These are phyloP conservation scores for Bauhinia variegata DNA, from an alignment of 306 rosid genomes.

Conservation along the genomic window DNA sequence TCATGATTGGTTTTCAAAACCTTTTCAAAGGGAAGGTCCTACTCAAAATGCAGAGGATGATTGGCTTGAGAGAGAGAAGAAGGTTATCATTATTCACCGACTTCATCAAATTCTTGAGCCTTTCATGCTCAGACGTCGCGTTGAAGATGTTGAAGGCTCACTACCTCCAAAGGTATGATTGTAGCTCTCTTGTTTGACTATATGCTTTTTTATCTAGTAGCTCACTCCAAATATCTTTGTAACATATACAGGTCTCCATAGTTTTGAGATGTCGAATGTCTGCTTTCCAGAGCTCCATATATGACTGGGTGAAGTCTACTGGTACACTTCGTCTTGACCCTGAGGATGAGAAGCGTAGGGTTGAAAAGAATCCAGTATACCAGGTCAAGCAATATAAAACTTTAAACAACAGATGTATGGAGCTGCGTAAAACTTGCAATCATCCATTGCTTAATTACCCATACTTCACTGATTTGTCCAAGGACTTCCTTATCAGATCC, in stretches of 20 bases:
- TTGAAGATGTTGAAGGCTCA: slow-evolving; percentile 98
- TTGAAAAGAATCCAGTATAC: slow-evolving; percentile 71
- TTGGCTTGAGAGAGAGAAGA: slow-evolving; percentile 98
- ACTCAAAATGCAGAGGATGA: slow-evolving; percentile 84
- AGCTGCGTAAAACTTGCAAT: slow-evolving; percentile 94
- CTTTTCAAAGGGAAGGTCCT: slow-evolving; percentile 90
- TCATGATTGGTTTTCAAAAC: slow-evolving; percentile 98
- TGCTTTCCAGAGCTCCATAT: slow-evolving; percentile 87
- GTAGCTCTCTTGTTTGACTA: slow-evolving; percentile 30
- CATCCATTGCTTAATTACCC: slow-evolving; percentile 94
- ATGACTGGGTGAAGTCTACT: slow-evolving; percentile 95
- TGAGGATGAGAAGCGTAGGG: slow-evolving; percentile 74
- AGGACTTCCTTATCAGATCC: slow-evolving; percentile 73
- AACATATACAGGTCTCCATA: slow-evolving; percentile 85
- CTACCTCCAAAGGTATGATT: slow-evolving; percentile 86
- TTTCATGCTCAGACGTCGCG: slow-evolving; percentile 98
- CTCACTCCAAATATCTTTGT: slow-evolving; percentile 42
- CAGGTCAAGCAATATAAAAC: slow-evolving; percentile 79
- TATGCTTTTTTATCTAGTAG: slow-evolving; percentile 21
- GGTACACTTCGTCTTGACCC: slow-evolving; percentile 98
- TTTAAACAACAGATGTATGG: slow-evolving; percentile 95
- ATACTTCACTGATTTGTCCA: slow-evolving; percentile 60
- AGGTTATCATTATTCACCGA: slow-evolving; percentile 93
- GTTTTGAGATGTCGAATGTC: slow-evolving; percentile 92
- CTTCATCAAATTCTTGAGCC: slow-evolving; percentile 99